Conservation (phyloP, 2,329 filamentous ascomycete species). For the Penicillium sp. region DNA sequence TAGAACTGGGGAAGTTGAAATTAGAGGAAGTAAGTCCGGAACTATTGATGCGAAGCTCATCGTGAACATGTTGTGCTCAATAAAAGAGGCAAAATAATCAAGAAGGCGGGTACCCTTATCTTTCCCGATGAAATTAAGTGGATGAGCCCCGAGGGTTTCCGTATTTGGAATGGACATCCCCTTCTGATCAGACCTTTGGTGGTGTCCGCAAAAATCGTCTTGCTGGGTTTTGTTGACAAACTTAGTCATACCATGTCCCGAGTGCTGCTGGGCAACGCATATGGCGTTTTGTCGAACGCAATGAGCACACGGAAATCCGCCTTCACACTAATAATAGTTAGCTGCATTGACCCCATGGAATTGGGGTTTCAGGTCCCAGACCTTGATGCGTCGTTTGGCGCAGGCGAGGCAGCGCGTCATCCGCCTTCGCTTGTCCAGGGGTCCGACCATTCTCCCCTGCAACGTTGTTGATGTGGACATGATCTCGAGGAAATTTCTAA, state of each 20-base stretch:
- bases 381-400: slow-evolving; percentile 8
- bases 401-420: slow-evolving; percentile 5
- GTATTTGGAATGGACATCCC: neutral
- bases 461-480: neutral
- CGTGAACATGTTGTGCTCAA: slow-evolving; percentile 1
- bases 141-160: neutral
- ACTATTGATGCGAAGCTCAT: neutral
- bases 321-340: neutral
- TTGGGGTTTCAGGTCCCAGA: neutral
- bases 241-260: neutral
- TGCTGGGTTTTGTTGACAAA: neutral
- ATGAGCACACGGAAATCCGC: neutral
- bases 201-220: neutral
- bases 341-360: neutral
- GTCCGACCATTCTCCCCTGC: slow-evolving; percentile 1
- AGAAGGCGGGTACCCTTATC: neutral
- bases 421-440: slow-evolving; percentile 9
- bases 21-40: neutral
- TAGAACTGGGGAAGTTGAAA: neutral
- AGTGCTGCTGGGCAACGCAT: slow-evolving; percentile 2
- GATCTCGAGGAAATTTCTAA: neutral
- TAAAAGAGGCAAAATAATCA: neutral
- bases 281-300: neutral
- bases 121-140: neutral
- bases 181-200: neutral